phyloP scores from a whole-genome alignment of 2,329 filamentous ascomycete species.

The Kalaharituber pfeilii region DNA sequence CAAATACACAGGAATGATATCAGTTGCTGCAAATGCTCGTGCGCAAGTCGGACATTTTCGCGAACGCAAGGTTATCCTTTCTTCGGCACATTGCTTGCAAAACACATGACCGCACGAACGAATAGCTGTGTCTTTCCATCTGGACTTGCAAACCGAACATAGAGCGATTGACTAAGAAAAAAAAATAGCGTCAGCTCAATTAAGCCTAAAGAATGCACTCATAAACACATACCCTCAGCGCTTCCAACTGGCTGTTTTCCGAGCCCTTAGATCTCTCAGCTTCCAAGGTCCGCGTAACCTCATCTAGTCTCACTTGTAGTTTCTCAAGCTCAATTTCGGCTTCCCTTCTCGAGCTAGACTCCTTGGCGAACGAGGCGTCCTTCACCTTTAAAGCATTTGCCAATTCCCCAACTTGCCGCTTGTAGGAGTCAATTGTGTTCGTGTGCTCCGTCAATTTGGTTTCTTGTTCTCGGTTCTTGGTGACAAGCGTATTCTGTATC shows the following conservation, averaged over 20 bases:
- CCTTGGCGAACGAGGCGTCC: conserved; percentile 49
- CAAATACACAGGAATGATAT: conserved; percentile 59
- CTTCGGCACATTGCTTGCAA: conserved; percentile 77
- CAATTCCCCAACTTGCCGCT: conserved; percentile 59
- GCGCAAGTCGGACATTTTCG: conserved; percentile 92
- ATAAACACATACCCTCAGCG: conserved; percentile 53
- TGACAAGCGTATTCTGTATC: conserved; percentile 49
- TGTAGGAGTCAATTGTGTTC: conserved; percentile 53
- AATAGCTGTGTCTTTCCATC: conserved; percentile 85
- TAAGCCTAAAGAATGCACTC: not conserved
- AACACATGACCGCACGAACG: conserved; percentile 93
- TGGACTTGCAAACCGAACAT: conserved; percentile 80
- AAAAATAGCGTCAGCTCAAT: conserved; percentile 25
- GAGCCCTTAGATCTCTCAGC: conserved; percentile 57
- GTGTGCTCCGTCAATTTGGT: conserved; percentile 50
- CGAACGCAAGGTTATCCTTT: conserved; percentile 73
- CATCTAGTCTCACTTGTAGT: conserved; percentile 57
- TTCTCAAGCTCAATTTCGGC: conserved; percentile 59
- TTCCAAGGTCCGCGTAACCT: conserved; percentile 67
- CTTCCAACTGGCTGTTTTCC: conserved; percentile 22
- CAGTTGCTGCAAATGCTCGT: conserved; percentile 75
- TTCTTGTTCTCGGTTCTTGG: conserved; percentile 61
- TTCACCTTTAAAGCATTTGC: conserved; percentile 57
- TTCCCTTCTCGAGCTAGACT: conserved; percentile 43
- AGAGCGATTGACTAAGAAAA: conserved; percentile 49